Evolutionary conservation across 1,139 yeast species (phyloP), one percentile per base, ranked within the genome.

Genomic region (Sugiyamaella neomexicana): DNA sequence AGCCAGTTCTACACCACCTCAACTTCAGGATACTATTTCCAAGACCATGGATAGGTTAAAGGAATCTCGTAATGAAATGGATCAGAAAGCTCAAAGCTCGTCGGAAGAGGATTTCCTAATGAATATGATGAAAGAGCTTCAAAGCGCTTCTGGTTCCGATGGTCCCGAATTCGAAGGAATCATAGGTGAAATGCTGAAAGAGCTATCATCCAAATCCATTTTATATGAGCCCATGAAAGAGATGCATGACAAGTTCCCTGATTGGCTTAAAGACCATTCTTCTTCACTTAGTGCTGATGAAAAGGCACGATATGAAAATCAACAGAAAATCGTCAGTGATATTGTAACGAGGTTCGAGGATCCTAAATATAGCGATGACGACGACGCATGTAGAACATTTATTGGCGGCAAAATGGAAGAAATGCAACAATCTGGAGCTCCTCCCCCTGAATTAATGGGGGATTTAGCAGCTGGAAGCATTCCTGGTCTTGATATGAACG

Each of bases 151-250:
- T 13, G 77, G 70, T 7, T 75, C 70, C 6, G 77, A 71, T 12
- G 75, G 68, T 1, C 80, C 74, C 8, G 85, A 80, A 27, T 77
- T 79, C 61, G 79, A 86, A 52, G 82, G 83, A 59, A 75, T 91
- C 45, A 76, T 91, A 59, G 80, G 81, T 27, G 90, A 87, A 52
- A 85, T 91, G 85, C 77, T 93, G 65, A 86, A 85, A 58, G 95
- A 89, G 68, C 79, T 93, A 69, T 82, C 95, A 16, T 84, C 95
- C 6, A 91, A 89, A 68, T 95, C 86, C 55, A 89, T 91, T 31
- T 76, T 93, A 48, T 91, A 89, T 67, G 96, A 87, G 62, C 97
- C 98, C 1, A 80, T 93, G 72, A 86, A 85, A 65, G 96, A 89
- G 58, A 78, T 91, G 69, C 82, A 85, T 60, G 73, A 76, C 17